Percentiles rank a stretch among this genome's conserved stretches.
These are phyloP conservation scores for Candida labiduridarum DNA, from an alignment of 1,139 yeast species.

Conservation along the genomic window DNA sequence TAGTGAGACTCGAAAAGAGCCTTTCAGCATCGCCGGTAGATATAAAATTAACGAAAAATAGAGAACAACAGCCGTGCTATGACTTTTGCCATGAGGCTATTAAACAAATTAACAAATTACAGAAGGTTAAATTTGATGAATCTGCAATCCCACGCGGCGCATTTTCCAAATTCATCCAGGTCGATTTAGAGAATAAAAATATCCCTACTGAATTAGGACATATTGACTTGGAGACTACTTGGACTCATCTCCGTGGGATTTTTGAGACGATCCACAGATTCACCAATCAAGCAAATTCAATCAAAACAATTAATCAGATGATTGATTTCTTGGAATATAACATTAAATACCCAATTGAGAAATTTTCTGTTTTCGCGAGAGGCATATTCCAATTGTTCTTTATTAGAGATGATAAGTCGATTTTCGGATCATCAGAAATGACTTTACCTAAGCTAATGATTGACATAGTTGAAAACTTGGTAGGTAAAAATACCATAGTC, in stretches of 20 bases:
- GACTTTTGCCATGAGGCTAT: conserved; percentile 22
- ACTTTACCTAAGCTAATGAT: conserved; percentile 19
- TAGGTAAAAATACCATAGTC: conserved; percentile 27
- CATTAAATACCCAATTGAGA: conserved; percentile 27
- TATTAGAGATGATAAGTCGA: conserved; percentile 59
- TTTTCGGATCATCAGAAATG: conserved; percentile 37
- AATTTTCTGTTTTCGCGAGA: conserved; percentile 56
- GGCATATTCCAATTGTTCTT: conserved; percentile 64
- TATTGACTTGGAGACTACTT: conserved; percentile 25
- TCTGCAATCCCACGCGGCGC: conserved; percentile 31
- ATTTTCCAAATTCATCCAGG: conserved; percentile 53
- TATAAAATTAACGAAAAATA: conserved; percentile 10
- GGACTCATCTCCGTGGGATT: conserved; percentile 36
- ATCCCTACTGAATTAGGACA: conserved; percentile 52
- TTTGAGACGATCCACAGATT: conserved; percentile 33
- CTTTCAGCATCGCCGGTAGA: conserved; percentile 3
- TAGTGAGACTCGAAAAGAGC: conserved; percentile 30
- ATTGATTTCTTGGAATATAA: conserved; percentile 36
- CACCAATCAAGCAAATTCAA: conserved; percentile 23
- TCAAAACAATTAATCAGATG: conserved; percentile 36
- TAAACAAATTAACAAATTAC: conserved; percentile 13
- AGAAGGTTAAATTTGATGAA: conserved; percentile 9
- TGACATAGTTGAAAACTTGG: conserved; percentile 27
- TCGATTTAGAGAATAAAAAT: conserved; percentile 56
- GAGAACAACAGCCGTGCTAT: conserved; percentile 2